Evolutionary conservation across 192 early-diverging fungal species (phyloP), one percentile per base, ranked within the genome.

Genomic region (Entomortierella beljakovae): DNA sequence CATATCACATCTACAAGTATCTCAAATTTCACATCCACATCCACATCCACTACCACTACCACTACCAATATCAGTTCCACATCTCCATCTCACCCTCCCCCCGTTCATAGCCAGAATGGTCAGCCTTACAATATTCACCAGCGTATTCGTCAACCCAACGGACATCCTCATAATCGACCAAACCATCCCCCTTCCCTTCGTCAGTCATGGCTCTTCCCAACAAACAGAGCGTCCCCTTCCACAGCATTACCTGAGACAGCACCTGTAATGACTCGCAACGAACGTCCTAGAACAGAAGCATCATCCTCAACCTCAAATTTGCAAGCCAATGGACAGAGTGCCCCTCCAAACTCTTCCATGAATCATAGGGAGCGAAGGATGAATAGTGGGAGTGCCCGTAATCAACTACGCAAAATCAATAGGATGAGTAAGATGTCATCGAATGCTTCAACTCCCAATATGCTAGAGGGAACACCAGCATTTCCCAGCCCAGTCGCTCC

Each of bases 191-290:
- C 73, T 13, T 77, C 73, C 33, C 58, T 79, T 31, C 75, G 75
- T n/a, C 75, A 79, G 33, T 79, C 75, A 6, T 79, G 75, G 75
- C 55, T 79, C 38, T 69, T 79, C 53, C 75, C 75, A 22, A 65
- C 75, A 23, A 58, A 70, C 42, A 51, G 75, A 54, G 75, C 75
- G 2, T 69, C 75, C 0, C 75, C 75, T 25, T 79, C 75, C 18
- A 79, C 75, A 11, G 61, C 67, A 9, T 28, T 52, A 20, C 74
- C 74, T 20, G 75, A 79, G 35, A 65, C 75, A 25, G 65, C 67
- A 23, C 70, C 67, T 2, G 67, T 79, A 31, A 70, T 79, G 61
- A 70, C 75, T 10, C 57, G 57, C 28, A 79, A 52, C 40, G 67
- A 69, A 15, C 75, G 68, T 0, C 62, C 75, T 7, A 48, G 74